Evolutionary conservation across 2,329 filamentous ascomycete species (phyloP).

Genomic region (Colletotrichum cereale): DNA sequence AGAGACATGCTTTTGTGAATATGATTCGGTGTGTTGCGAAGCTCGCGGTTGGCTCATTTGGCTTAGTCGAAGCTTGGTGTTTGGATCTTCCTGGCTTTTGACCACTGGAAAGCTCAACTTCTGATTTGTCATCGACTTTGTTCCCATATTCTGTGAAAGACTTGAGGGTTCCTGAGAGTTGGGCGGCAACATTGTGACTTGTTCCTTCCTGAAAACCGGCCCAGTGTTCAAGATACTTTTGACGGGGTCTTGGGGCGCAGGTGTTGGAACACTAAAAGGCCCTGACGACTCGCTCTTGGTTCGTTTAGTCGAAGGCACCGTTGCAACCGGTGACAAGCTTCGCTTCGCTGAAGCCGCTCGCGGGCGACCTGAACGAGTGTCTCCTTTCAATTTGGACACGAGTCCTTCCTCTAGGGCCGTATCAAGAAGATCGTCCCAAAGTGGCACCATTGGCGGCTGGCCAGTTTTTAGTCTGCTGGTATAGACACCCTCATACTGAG

Average conservation of each 20-base stretch:
- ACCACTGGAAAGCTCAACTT: slow-evolving; percentile 78
- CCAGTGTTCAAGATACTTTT: background rate
- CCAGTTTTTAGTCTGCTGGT: slow-evolving; percentile 57
- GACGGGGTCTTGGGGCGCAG: background rate
- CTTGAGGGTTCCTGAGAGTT: slow-evolving; percentile 17
- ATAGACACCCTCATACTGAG: slow-evolving; percentile 52
- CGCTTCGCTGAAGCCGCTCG: slow-evolving; percentile 17
- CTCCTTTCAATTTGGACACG: slow-evolving; percentile 45
- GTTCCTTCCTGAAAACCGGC: background rate
- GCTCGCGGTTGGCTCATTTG: slow-evolving; percentile 55
- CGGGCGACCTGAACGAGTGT: background rate
- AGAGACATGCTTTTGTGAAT: slow-evolving; percentile 51
- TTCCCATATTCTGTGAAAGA: slow-evolving; percentile 22
- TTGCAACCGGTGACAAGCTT: slow-evolving; percentile 6
- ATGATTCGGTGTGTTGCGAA: slow-evolving; percentile 17
- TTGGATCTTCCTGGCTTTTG: slow-evolving; percentile 78
- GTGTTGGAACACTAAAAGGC: background rate
- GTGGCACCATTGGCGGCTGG: slow-evolving; percentile 51
- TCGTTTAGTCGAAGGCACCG: slow-evolving; percentile 20
- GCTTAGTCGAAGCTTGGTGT: slow-evolving; percentile 73
- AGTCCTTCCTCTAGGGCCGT: slow-evolving; percentile 56
- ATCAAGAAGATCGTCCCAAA: slow-evolving; percentile 55
- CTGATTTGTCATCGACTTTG: slow-evolving; percentile 49
- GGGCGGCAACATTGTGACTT: slow-evolving; percentile 14
- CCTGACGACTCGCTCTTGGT: background rate